A percentile compares a stretch with the other conserved stretches of the same genome.
Conservation (phyloP, 2,329 filamentous ascomycete species). For the Ascochyta lentis region DNA sequence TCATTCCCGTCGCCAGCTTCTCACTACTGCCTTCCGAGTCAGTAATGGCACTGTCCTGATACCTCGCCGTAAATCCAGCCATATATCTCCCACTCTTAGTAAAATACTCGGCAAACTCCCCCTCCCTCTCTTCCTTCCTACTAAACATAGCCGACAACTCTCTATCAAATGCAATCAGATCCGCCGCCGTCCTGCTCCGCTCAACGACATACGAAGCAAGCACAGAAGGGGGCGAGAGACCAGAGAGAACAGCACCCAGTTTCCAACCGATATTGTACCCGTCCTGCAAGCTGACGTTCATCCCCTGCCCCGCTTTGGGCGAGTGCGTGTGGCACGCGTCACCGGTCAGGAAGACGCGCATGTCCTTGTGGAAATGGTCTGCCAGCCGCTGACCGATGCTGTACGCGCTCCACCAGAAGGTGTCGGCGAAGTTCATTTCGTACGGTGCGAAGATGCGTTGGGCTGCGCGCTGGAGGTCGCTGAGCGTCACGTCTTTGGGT, state of each 20-base stretch:
- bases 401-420: constrained; percentile 76
- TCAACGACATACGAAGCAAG: constrained; percentile 69
- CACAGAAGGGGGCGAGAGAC: constrained; percentile 61
- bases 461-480: constrained; percentile 60
- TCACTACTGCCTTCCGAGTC: constrained; percentile 40
- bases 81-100: constrained; percentile 65
- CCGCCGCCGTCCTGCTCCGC: constrained; percentile 53
- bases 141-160: constrained; percentile 61
- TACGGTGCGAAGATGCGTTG: constrained; percentile 62
- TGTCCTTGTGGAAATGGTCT: constrained; percentile 69
- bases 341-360: constrained; percentile 72
- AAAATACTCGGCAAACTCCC: constrained; percentile 64
- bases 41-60: constrained; percentile 60
- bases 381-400: constrained; percentile 75
- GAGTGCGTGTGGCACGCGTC: constrained; percentile 74
- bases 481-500: constrained; percentile 60
- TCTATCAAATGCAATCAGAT: constrained; percentile 68
- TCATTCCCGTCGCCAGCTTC: constrained; percentile 47
- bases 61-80: constrained; percentile 64
- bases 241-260: constrained; percentile 51
- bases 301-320: constrained; percentile 73
- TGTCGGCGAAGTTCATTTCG: constrained; percentile 60
- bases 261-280: constrained; percentile 66
- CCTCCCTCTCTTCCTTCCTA: constrained; percentile 52
- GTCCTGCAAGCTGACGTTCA: constrained; percentile 68